A percentile compares a stretch with the other conserved stretches of the same genome.
Evolutionary conservation across 1,284 basidiomycete species (phyloP).

Genomic region (Boletus mariae): DNA sequence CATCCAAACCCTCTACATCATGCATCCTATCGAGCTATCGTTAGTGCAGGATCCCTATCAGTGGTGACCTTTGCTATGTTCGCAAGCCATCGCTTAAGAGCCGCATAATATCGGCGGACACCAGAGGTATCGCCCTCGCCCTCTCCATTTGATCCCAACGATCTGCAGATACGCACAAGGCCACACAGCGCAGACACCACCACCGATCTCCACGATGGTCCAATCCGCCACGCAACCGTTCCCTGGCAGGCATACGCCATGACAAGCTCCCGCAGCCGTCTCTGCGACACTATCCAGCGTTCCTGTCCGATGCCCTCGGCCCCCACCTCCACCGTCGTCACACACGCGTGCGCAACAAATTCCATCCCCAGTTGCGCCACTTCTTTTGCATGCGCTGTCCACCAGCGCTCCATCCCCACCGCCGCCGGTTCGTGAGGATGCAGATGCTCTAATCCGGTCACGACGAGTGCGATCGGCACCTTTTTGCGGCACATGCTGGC

Average conservation of each 20-base stretch:
- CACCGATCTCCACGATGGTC: background rate
- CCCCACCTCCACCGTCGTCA: background rate
- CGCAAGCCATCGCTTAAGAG: background rate
- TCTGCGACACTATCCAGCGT: background rate
- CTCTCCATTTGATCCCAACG: background rate
- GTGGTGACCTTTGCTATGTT: background rate
- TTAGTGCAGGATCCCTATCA: background rate
- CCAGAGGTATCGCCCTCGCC: background rate
- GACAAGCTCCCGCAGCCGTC: background rate
- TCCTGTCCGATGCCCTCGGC: background rate
- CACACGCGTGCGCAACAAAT: constrained; percentile 2
- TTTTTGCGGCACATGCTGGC: constrained; percentile 7
- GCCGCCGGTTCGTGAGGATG: background rate
- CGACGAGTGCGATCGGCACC: constrained; percentile 6
- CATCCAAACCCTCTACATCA: no score
- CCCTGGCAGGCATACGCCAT: background rate
- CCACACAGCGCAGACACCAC: background rate
- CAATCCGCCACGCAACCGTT: background rate
- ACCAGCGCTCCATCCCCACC: constrained; percentile 3
- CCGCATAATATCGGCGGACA: background rate
- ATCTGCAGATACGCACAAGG: background rate
- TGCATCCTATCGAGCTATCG: background rate
- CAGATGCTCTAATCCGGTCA: constrained; percentile 2
- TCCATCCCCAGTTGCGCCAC: background rate
- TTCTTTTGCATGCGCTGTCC: background rate